A percentile compares a stretch with the other conserved stretches of the same genome.
phyloP scores from a whole-genome alignment of 495 filamentous ascomycete species.

The Aspergillus bertholletiae region DNA sequence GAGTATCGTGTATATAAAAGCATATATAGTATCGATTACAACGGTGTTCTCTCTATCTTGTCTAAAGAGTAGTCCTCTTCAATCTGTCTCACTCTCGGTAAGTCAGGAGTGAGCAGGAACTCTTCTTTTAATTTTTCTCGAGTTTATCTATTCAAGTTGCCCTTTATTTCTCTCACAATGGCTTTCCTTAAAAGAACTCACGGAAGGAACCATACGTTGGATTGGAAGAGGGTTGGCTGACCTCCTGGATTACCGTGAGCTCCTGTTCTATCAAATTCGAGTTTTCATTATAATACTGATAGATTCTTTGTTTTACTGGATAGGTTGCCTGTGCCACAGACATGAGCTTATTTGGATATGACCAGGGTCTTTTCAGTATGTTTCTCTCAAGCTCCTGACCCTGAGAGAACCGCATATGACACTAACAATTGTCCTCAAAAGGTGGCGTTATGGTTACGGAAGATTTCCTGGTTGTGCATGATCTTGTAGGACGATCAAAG shows the following conservation, averaged over 20 bases:
- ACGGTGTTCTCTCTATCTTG: no score
- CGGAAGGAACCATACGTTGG: conserved; percentile 52
- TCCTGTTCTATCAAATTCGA: no score
- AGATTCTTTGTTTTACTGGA: no score
- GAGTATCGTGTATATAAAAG: no score
- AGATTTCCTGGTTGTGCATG: conserved; percentile 50
- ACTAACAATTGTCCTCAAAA: not conserved
- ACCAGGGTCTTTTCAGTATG: conserved; percentile 48
- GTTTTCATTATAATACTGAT: not conserved
- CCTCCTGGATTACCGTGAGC: conserved; percentile 53
- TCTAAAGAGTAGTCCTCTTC: no score
- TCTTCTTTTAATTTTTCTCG: no score
- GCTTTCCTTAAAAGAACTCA: not conserved
- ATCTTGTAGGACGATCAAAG: conserved; percentile 43
- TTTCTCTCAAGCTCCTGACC: not conserved
- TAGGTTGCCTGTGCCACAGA: conserved; percentile 51
- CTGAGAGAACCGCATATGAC: not conserved
- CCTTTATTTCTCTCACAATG: no score
- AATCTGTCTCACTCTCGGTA: no score
- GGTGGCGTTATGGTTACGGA: conserved; percentile 52
- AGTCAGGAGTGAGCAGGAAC: no score
- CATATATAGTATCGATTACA: no score
- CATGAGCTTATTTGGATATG: conserved; percentile 57
- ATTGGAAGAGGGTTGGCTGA: conserved; percentile 53
- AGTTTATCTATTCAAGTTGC: no score